Evolutionary conservation across 768 basidiomycete genomes (phyloP).

Genomic region (Crassisporium funariophilum): DNA sequence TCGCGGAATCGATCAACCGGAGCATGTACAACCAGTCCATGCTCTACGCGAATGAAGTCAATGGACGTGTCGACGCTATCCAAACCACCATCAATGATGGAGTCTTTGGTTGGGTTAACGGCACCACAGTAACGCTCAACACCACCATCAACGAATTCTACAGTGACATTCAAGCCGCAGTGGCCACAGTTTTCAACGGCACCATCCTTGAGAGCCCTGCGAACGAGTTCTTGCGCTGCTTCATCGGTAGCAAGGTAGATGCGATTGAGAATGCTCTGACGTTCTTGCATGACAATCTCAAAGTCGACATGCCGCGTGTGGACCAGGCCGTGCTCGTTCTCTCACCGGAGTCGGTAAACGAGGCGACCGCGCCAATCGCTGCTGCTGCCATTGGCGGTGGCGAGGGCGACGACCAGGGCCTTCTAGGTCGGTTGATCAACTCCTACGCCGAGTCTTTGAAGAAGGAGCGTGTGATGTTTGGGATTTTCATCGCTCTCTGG

Average conservation of each 20-base stretch:
- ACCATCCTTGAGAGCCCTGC: conserved; percentile 82
- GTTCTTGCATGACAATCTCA: conserved; percentile 87
- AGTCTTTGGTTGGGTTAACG: conserved; percentile 94
- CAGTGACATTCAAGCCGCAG: conserved; percentile 75
- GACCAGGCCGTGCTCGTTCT: conserved; percentile 77
- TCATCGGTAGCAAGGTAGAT: conserved; percentile 89
- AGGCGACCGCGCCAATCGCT: conserved; percentile 78
- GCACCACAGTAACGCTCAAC: conserved; percentile 86
- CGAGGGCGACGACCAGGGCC: conserved; percentile 51
- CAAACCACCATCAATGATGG: conserved; percentile 83
- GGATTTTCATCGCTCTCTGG: conserved; percentile 85
- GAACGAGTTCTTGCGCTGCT: conserved; percentile 85
- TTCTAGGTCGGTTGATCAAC: conserved; percentile 73
- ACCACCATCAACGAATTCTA: conserved; percentile 86
- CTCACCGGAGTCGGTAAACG: conserved; percentile 69
- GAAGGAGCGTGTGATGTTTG: conserved; percentile 84
- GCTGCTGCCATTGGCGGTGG: conserved; percentile 75
- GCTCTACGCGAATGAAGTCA: conserved; percentile 77
- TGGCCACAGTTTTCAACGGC: conserved; percentile 78
- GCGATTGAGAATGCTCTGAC: conserved; percentile 87
- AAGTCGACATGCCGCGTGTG: conserved; percentile 77
- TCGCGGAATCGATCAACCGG: conserved; percentile 75
- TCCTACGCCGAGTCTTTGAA: conserved; percentile 72
- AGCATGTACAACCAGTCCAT: conserved; percentile 84
- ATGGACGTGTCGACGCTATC: conserved; percentile 64